Evolutionary conservation across 805 yeast genomes (phyloP).

Genomic region (Pichia heedii): DNA sequence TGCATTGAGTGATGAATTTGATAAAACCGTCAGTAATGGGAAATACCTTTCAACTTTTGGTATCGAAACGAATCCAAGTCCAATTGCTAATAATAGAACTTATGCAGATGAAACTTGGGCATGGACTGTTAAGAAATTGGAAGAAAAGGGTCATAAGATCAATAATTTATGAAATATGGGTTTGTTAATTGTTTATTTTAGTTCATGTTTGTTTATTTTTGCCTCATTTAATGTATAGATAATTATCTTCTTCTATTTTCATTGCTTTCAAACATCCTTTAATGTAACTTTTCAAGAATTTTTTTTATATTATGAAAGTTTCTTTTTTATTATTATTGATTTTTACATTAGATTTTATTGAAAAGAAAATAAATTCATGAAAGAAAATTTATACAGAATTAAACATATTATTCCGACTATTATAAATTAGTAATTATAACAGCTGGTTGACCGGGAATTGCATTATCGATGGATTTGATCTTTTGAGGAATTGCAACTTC

Average conservation of each 20-base stretch:
- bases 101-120: constrained; percentile 68
- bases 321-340: too few species aligned
- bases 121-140: constrained; percentile 61
- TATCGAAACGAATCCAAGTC: constrained; percentile 44
- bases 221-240: too few species aligned
- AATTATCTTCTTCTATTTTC: too few species aligned
- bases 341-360: too few species aligned
- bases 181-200: too few species aligned
- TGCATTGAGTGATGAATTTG: constrained; percentile 44
- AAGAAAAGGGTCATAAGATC: constrained; percentile 38
- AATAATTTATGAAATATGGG: neutral
- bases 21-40: constrained; percentile 53
- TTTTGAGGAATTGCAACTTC: constrained; percentile 52
- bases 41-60: constrained; percentile 60
- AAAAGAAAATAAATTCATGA: too few species aligned
- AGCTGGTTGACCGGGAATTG: constrained; percentile 94
- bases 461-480: constrained; percentile 66
- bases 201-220: too few species aligned
- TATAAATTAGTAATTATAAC: constrained; percentile 61
- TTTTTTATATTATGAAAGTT: too few species aligned
- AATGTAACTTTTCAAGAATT: too few species aligned
- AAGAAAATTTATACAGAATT: neutral
- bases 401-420: neutral
- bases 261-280: too few species aligned
- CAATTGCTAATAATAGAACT: constrained; percentile 46